A percentile compares a stretch with the other conserved stretches of the same genome.
These are phyloP conservation scores for Pyropia haitanensis DNA, from an alignment of 23 red algal genomes.

Conservation along the genomic window DNA sequence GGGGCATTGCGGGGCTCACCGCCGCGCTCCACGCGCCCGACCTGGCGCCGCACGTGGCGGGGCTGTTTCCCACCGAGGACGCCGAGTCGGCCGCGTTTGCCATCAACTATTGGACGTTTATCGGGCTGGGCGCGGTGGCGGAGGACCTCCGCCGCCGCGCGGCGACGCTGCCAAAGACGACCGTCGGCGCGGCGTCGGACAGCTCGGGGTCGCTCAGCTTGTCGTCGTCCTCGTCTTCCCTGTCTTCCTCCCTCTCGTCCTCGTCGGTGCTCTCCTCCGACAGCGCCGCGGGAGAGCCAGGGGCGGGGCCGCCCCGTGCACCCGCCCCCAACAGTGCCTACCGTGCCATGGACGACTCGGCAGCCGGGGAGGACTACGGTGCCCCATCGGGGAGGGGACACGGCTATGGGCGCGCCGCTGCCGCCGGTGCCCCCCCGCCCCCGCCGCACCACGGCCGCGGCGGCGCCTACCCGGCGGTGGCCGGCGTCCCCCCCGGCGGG, in stretches of 20 bases:
- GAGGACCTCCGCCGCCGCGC: constrained; percentile 39
- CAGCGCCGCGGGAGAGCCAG: too few species aligned
- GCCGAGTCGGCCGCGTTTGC: constrained; percentile 45
- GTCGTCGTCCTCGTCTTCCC: constrained; percentile 17
- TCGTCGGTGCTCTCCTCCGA: constrained; percentile 6
- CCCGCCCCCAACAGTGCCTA: too few species aligned
- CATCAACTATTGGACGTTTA: constrained; percentile 72
- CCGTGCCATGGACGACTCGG: too few species aligned
- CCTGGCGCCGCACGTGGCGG: constrained; percentile 30
- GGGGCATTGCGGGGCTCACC: constrained; percentile 21
- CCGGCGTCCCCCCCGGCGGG: too few species aligned
- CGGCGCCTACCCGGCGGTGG: too few species aligned
- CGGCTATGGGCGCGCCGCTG: too few species aligned
- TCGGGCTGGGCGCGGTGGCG: constrained; percentile 70
- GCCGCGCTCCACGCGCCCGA: constrained; percentile 18
- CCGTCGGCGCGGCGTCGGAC: not conserved
- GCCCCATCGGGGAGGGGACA: too few species aligned
- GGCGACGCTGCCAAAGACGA: constrained; percentile 28
- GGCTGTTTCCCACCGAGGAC: constrained; percentile 58
- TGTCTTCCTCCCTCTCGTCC: constrained; percentile 19
- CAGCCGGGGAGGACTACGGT: too few species aligned
- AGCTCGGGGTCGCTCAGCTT: not conserved
- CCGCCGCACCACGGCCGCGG: too few species aligned
- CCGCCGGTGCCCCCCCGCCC: too few species aligned
- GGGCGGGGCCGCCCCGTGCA: too few species aligned